Percentiles rank a stretch among this genome's conserved stretches.
Conservation (phyloP, 768 basidiomycete genomes). For the Filobasidium wieringae region DNA sequence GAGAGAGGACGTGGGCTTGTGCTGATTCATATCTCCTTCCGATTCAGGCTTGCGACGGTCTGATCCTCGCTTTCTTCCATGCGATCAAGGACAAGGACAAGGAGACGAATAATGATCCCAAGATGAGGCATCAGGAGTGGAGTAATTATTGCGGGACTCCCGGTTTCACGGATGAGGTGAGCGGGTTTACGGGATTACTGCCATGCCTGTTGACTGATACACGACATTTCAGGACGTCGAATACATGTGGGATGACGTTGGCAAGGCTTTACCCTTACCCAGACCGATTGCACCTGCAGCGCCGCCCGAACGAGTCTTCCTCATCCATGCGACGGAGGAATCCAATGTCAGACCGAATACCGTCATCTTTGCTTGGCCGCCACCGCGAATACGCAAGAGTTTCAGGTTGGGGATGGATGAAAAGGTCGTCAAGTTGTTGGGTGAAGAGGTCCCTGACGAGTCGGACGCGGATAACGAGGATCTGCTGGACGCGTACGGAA, state of each 20-base stretch:
- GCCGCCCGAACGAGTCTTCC: slow-evolving; percentile 33
- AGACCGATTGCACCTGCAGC: slow-evolving; percentile 18
- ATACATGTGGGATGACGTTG: slow-evolving; percentile 26
- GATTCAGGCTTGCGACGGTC: slow-evolving; percentile 32
- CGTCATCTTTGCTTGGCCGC: slow-evolving; percentile 37
- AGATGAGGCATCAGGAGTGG: slow-evolving; percentile 29
- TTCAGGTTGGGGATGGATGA: neutral
- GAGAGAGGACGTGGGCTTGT: neutral
- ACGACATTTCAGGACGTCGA: slow-evolving; percentile 30
- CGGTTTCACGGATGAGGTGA: slow-evolving; percentile 32
- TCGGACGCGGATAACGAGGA: neutral
- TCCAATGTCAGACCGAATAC: slow-evolving; percentile 18
- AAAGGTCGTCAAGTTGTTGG: neutral
- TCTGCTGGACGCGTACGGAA: slow-evolving; percentile 1
- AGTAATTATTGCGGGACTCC: slow-evolving; percentile 37
- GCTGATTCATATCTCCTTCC: neutral
- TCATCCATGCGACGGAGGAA: slow-evolving; percentile 23
- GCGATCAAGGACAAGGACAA: slow-evolving; percentile 35
- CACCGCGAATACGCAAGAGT: slow-evolving; percentile 18
- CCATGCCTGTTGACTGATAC: neutral
- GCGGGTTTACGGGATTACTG: neutral
- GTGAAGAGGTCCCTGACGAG: neutral
- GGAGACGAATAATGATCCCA: slow-evolving; percentile 30
- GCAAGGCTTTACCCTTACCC: slow-evolving; percentile 14
- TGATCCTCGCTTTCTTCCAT: slow-evolving; percentile 39